A percentile compares a stretch with the other conserved stretches of the same genome.
These are phyloP conservation scores for Rhodotorula paludigena DNA, from an alignment of 768 basidiomycete genomes.

Conservation along the genomic window DNA sequence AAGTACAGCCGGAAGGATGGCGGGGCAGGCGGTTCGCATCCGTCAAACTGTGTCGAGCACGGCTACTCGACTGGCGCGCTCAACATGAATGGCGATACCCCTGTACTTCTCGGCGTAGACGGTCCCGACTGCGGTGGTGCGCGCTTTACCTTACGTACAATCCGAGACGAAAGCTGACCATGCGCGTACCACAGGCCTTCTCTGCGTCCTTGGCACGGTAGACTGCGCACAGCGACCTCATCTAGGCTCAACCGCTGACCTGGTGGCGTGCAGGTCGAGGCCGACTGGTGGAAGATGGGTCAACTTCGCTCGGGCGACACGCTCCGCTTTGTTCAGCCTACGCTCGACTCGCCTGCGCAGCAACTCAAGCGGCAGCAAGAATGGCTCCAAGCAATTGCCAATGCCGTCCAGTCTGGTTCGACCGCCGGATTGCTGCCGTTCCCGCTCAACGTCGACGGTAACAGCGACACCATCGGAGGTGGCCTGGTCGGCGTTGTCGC, in stretches of 20 bases:
- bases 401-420: neutral
- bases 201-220: neutral
- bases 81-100: constrained; percentile 66
- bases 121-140: constrained; percentile 58
- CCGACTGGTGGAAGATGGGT: constrained; percentile 62
- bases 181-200: constrained; percentile 16
- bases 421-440: constrained; percentile 2
- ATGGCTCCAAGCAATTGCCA: constrained; percentile 46
- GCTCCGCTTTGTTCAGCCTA: constrained; percentile 56
- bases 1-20: constrained; percentile 58
- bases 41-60: constrained; percentile 55
- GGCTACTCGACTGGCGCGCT: constrained; percentile 55
- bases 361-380: constrained; percentile 41
- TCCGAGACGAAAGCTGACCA: no score
- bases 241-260: neutral
- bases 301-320: constrained; percentile 60
- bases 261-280: neutral
- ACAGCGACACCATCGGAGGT: constrained; percentile 36
- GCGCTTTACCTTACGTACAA: neutral
- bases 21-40: constrained; percentile 65
- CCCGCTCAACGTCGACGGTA: constrained; percentile 35
- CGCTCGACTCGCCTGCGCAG: constrained; percentile 50
- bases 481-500: constrained; percentile 50
- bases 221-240: no score
- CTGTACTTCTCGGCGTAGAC: constrained; percentile 61